Percentiles rank a stretch among this genome's conserved stretches.
These are phyloP conservation scores for Fusarium sarcochroum DNA, from an alignment of 2,329 filamentous ascomycete species.

Conservation along the genomic window DNA sequence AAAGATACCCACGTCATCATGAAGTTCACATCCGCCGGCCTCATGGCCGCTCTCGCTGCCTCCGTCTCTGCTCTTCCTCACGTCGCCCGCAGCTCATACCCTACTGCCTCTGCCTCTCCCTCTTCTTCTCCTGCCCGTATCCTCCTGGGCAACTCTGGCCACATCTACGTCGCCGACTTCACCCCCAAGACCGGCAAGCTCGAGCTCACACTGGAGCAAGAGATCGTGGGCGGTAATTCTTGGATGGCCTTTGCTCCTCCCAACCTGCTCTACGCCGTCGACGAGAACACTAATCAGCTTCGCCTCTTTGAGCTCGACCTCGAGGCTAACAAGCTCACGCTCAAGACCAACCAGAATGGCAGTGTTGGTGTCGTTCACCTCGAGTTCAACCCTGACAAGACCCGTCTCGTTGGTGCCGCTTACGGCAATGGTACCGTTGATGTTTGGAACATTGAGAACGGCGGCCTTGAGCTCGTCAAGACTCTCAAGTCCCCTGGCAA, in stretches of 20 bases:
- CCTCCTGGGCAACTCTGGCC: slow-evolving; percentile 58
- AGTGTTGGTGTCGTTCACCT: slow-evolving; percentile 63
- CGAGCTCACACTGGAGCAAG: slow-evolving; percentile 52
- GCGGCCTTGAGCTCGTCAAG: slow-evolving; percentile 57
- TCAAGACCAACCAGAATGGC: slow-evolving; percentile 51
- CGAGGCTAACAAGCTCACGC: slow-evolving; percentile 49
- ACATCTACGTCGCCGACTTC: slow-evolving; percentile 60
- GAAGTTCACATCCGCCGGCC: slow-evolving; percentile 43
- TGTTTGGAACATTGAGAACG: slow-evolving; percentile 60
- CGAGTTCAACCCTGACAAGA: slow-evolving; percentile 61
- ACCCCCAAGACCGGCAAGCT: slow-evolving; percentile 55
- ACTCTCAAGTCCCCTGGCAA: slow-evolving; percentile 53
- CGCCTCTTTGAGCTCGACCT: slow-evolving; percentile 58
- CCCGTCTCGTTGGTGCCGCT: slow-evolving; percentile 61
- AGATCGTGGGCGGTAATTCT: slow-evolving; percentile 57
- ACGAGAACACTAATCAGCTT: slow-evolving; percentile 61
- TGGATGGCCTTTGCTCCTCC: slow-evolving; percentile 62
- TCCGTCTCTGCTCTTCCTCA: slow-evolving; percentile 40
- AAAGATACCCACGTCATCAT: slow-evolving; percentile 26
- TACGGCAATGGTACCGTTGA: slow-evolving; percentile 60
- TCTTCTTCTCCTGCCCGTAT: slow-evolving; percentile 48
- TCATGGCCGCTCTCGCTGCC: slow-evolving; percentile 39
- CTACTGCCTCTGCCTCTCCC: slow-evolving; percentile 12
- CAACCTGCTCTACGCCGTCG: slow-evolving; percentile 60
- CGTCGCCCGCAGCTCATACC: slow-evolving; percentile 24